Base-by-base conservation (phyloP, 2,329 filamentous ascomycete species). In the Alternaria sp. region DNA sequence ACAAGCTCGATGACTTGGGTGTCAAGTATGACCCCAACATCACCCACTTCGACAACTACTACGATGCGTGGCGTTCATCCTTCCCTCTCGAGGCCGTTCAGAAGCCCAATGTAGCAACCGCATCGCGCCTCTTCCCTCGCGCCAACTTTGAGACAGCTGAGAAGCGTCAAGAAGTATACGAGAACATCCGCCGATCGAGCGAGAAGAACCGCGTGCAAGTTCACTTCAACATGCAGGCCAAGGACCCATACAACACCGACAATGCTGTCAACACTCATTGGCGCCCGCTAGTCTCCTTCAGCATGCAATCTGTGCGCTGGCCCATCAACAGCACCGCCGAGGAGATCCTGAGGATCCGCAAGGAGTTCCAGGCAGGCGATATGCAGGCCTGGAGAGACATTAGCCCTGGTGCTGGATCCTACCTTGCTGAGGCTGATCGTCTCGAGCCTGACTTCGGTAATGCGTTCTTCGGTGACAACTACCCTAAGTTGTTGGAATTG, bases 221-320 rank as follows among this genome's bases (percentile, higher is more conserved):
- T 0, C 75, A 77, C 60, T 79, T 78, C 70, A 78, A 78, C 70
- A 77, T 78, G 62, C 75, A 77, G 47, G 70, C 71, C 17, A 71
- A 72, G 13, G 73, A 77, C 52, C 72, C 71, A 6, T 65, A 61
- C 19, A 72, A 75, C 19, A 70, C 67, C 3, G 73, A 77, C 57
- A 77, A 76, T 44, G 73, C 75, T 8, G 75, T 77, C 1, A 76
- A 75, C 59, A 66, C 73, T 13, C 74, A 75, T 3, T 77, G 75
- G 72, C 68, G 75, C 3, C 65, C 67, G 0, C 62, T 71, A 9
- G 68, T 73, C 11, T 66, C 71, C 1, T 75, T 77, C 56, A 66
- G 72, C 21, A 73, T 75, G 68, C 73, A 75, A 56, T 71, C 72
- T n/a, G 74, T 77, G 10, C 73, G 73, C 43, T 79, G 76, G 76